Evolutionary conservation across 192 early-diverging fungal species (phyloP), one percentile per base, ranked within the genome.

Genomic region (Lunasporangiospora selenospora): DNA sequence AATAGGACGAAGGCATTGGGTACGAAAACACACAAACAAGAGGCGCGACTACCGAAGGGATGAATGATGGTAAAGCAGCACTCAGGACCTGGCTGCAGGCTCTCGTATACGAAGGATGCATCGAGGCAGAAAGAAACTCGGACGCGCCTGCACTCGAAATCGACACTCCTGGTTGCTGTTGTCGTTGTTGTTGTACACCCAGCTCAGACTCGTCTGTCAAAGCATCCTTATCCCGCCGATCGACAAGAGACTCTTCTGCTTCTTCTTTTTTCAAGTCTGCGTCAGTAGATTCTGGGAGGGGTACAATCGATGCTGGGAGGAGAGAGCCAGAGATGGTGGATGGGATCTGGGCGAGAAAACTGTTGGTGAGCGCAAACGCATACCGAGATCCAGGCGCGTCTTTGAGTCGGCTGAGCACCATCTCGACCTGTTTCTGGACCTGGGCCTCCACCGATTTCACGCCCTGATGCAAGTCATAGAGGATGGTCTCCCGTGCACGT

Each of bases 351-450:
- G 65, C 19, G 24, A 67, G 38, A 11, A 67, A 67, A 37, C 65
- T 67, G 21, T 67, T 58, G 16, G 55, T 67, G 31, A 58, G n/a
- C 2, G 65, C 65, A 52, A 67, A 67, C 36, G 65, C 65, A 53
- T 60, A 67, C 15, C 50, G 43, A 2, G 57, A 59, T 1, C 49
- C 66, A 3, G 57, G 66, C 0, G 51, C 67, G 10, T 62, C 53
- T 33, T 71, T 71, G 2, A 71, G 42, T 26, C 67, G 67, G 56
- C 59, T 71, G 31, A 61, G 18, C 11, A 71, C 67, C 52, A 71
- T 56, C 24, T 62, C 59, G 8, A 71, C 67, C 19, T 62, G 58
- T 43, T 53, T 52, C 36, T 71, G 67, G 5, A 71, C 59, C 27
- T 62, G 52, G 0, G 58, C 59, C 40, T 71, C 65, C 1, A 67